Conservation (phyloP, 2,329 filamentous ascomycete species). For the Zymoseptoria ardabiliae region DNA sequence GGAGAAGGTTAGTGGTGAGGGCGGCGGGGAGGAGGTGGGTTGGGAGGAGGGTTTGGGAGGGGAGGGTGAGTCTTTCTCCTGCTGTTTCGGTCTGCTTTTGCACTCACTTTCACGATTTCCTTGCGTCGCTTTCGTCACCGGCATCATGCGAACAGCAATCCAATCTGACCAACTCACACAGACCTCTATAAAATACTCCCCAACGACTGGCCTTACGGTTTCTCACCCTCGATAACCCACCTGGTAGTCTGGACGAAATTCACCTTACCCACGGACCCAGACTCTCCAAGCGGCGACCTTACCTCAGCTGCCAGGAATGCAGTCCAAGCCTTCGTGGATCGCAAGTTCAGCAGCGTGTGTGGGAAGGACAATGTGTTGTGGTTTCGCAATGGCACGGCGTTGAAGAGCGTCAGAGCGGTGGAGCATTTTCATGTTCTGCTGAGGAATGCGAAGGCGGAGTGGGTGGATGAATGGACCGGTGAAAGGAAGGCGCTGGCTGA, state of each 20-base stretch:
- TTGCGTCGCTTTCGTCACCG: too few relatives aligned
- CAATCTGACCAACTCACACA: constrained; percentile 4
- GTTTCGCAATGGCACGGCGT: constrained; percentile 85
- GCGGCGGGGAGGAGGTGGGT: constrained; percentile 15
- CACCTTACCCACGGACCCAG: constrained; percentile 60
- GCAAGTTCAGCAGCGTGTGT: constrained; percentile 51
- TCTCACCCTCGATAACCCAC: constrained; percentile 71
- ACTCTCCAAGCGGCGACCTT: constrained; percentile 51
- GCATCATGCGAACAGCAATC: neutral
- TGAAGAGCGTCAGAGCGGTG: constrained; percentile 79
- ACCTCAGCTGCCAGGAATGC: constrained; percentile 54
- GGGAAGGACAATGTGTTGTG: constrained; percentile 58
- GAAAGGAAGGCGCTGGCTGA: neutral
- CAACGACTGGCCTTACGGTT: constrained; percentile 93
- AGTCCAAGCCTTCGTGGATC: constrained; percentile 64
- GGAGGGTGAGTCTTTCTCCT: constrained; percentile 31
- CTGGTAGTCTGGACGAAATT: constrained; percentile 94
- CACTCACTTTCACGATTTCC: neutral
- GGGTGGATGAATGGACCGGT: neutral
- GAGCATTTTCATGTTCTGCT: constrained; percentile 97
- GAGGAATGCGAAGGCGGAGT: neutral
- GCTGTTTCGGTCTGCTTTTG: constrained; percentile 15
- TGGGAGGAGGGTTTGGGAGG: constrained; percentile 38
- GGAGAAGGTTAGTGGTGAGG: neutral
- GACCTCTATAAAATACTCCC: constrained; percentile 59